Evolutionary conservation across 2,329 filamentous ascomycete genomes (phyloP).

Genomic region (Pyrenophora graminea): DNA sequence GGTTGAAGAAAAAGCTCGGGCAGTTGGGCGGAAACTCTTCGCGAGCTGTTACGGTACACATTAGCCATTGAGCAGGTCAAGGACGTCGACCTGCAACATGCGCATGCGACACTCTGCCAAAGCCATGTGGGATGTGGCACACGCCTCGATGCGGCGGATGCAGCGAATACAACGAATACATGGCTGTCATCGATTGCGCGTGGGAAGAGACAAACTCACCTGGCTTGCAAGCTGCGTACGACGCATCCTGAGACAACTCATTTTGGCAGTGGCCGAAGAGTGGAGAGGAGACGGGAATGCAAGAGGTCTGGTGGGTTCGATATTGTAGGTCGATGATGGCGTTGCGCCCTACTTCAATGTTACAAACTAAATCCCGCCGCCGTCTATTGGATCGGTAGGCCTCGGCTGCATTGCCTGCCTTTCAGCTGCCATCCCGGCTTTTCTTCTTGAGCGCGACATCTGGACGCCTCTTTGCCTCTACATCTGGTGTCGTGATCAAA

Average conservation of each 20-base stretch:
- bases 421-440: conserved; percentile 28
- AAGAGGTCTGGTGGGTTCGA: conserved; percentile 29
- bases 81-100: conserved; percentile 1
- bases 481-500: neutral
- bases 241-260: conserved; percentile 48
- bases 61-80: conserved; percentile 36
- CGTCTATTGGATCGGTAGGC: conserved; percentile 36
- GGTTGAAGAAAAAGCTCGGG: conserved; percentile 85
- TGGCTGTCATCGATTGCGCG: conserved; percentile 13
- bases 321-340: conserved; percentile 32
- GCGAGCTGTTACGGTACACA: conserved; percentile 59
- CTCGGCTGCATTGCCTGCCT: conserved; percentile 32
- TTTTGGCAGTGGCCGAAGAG: conserved; percentile 38
- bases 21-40: conserved; percentile 65
- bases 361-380: conserved; percentile 23
- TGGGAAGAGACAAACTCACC: conserved; percentile 34
- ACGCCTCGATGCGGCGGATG: conserved; percentile 33
- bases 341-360: conserved; percentile 19
- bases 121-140: conserved; percentile 28
- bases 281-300: conserved; percentile 30
- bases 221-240: conserved; percentile 46
- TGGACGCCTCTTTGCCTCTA: conserved; percentile 11
- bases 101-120: conserved; percentile 11
- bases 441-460: conserved; percentile 27
- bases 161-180: conserved; percentile 9